phyloP scores from a whole-genome alignment of 2,329 filamentous ascomycete genomes.

The Mycosphaerella sp. region DNA sequence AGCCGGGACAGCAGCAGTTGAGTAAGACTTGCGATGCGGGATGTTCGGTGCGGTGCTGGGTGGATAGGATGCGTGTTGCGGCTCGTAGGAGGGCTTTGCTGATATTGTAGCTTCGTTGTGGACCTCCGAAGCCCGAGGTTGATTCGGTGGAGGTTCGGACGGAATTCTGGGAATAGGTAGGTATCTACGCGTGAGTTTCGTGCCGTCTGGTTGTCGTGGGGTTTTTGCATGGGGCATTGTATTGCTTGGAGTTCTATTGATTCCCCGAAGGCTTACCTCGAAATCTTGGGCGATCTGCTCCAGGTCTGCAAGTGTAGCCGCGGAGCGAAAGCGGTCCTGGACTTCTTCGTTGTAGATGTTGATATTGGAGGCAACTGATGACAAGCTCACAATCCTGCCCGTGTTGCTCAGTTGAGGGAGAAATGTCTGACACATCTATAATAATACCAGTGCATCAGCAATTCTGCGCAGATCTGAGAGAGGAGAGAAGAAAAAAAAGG shows the following conservation, averaged over 20 bases:
- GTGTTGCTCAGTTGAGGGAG: constrained; percentile 26
- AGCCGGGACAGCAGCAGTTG: constrained; percentile 38
- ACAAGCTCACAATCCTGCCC: constrained; percentile 36
- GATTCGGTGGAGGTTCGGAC: constrained; percentile 23
- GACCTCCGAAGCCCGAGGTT: constrained; percentile 27
- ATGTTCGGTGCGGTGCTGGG: constrained; percentile 18
- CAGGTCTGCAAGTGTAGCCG: constrained; percentile 25
- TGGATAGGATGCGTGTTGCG: constrained; percentile 31
- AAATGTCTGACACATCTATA: constrained; percentile 34
- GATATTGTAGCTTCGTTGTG: constrained; percentile 31
- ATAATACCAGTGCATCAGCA: neutral
- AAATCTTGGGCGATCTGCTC: constrained; percentile 31
- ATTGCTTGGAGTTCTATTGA: too few species aligned
- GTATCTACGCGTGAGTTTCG: constrained; percentile 1
- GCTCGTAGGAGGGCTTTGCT: constrained; percentile 35
- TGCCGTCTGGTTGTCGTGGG: neutral
- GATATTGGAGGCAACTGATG: constrained; percentile 31
- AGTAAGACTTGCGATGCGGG: constrained; percentile 24
- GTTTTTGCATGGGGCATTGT: neutral
- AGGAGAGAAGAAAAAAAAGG: neutral
- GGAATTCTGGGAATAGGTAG: constrained; percentile 6
- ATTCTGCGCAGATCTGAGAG: neutral
- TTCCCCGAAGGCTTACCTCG: constrained; percentile 14
- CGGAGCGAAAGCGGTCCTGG: constrained; percentile 25
- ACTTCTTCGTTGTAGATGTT: constrained; percentile 28